These are phyloP conservation scores for Ramalina intermedia DNA, from an alignment of 495 filamentous ascomycete species.

Conservation along the genomic window DNA sequence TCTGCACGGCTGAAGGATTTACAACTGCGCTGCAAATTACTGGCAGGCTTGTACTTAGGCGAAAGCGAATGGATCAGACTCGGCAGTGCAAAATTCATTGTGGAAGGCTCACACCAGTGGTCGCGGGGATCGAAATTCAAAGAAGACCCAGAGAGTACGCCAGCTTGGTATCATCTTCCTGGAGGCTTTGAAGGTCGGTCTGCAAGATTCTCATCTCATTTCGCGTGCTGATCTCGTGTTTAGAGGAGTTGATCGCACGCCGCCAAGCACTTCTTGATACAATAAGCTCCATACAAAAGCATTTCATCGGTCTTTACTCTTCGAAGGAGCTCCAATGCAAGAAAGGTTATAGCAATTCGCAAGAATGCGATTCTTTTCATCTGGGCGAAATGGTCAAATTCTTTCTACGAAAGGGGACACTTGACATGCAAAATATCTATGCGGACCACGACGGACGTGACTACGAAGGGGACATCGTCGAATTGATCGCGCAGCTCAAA, in stretches of 20 bases:
- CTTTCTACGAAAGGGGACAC: conserved; percentile 34
- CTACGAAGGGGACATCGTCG: conserved; percentile 27
- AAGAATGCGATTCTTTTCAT: conserved; percentile 73
- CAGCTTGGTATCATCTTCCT: conserved; percentile 64
- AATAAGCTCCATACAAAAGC: conserved; percentile 56
- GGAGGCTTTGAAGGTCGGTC: conserved; percentile 52
- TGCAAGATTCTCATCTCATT: not conserved
- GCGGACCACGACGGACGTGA: conserved; percentile 14
- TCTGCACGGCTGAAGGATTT: conserved; percentile 34
- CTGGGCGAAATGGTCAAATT: conserved; percentile 78
- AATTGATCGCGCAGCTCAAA: conserved; percentile 38
- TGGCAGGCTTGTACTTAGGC: conserved; percentile 45
- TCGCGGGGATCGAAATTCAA: conserved; percentile 14
- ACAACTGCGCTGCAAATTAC: conserved; percentile 44
- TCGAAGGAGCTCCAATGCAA: conserved; percentile 46
- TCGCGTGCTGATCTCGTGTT: not conserved
- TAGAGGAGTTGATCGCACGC: conserved; percentile 59
- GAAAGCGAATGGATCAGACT: conserved; percentile 34
- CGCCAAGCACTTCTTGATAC: conserved; percentile 59
- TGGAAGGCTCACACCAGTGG: conserved; percentile 55
- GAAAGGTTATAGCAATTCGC: conserved; percentile 58
- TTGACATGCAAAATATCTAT: conserved; percentile 24
- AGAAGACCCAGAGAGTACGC: conserved; percentile 26
- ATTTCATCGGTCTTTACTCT: conserved; percentile 57
- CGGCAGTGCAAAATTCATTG: conserved; percentile 45